Evolutionary conservation across 176 grass and related monocot species (phyloP).

Genomic region (Elaeis guineensis): DNA sequence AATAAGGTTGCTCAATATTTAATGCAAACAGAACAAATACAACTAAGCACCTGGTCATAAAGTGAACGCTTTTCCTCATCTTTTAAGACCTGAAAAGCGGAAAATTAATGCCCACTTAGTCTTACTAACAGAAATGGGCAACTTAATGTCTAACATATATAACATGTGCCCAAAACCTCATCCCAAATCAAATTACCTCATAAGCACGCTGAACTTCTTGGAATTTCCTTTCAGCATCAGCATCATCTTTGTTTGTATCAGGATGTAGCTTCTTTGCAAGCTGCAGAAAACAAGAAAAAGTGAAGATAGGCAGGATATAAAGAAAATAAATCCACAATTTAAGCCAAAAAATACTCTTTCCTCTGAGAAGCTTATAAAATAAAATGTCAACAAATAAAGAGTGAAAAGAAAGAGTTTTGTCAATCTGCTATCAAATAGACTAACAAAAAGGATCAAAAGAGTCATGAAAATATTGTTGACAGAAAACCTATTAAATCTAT

Average conservation of each 20-base stretch:
- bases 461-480: no score
- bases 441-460: no score
- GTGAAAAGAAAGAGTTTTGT: no score
- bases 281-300: conserved; percentile 23
- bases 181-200: conserved; percentile 45
- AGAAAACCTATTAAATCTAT: no score
- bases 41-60: conserved; percentile 72
- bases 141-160: neutral
- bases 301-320: neutral
- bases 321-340: neutral
- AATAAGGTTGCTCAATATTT: neutral
- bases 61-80: conserved; percentile 79
- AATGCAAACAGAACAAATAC: neutral
- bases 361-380: no score
- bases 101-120: neutral
- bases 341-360: neutral
- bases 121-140: conserved; percentile 4
- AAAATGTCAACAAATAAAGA: no score
- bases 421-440: no score
- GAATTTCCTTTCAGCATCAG: conserved; percentile 87
- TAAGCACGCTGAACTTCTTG: conserved; percentile 96
- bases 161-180: neutral
- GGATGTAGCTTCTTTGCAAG: conserved; percentile 98
- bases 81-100: conserved; percentile 66
- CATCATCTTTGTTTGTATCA: conserved; percentile 89